A percentile compares a stretch with the other conserved stretches of the same genome.
Conservation (phyloP, 306 rosid species). For the Abrus precatorius region DNA sequence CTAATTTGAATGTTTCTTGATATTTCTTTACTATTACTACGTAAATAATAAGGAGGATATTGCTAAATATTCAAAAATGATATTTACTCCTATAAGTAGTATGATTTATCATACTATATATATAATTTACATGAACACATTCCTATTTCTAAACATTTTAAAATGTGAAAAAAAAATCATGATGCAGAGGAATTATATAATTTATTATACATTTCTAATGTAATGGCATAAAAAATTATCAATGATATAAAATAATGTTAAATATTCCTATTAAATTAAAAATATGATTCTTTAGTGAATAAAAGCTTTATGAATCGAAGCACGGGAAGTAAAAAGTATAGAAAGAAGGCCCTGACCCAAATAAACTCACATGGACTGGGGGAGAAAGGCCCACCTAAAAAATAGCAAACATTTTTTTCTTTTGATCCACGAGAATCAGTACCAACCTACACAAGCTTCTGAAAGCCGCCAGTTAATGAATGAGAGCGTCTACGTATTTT, state of each 20-base stretch:
- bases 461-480: not conserved
- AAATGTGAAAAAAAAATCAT: not conserved
- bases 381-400: conserved; percentile 7
- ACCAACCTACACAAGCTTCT: no score
- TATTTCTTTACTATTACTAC: not conserved
- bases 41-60: not conserved
- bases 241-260: no score
- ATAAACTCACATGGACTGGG: not conserved
- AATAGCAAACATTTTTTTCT: not conserved
- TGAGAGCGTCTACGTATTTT: not conserved
- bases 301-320: not conserved
- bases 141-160: not conserved
- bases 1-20: not conserved
- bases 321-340: no score
- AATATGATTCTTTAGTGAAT: not conserved
- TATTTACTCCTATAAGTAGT: not conserved
- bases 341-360: not conserved
- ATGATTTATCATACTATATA: not conserved
- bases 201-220: not conserved
- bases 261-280: not conserved
- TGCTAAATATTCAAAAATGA: not conserved
- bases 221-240: not conserved
- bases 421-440: no score
- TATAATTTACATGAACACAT: not conserved
- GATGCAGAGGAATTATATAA: not conserved